Conservation (phyloP, 305 asterid species). For the Fraxinus velutina region DNA sequence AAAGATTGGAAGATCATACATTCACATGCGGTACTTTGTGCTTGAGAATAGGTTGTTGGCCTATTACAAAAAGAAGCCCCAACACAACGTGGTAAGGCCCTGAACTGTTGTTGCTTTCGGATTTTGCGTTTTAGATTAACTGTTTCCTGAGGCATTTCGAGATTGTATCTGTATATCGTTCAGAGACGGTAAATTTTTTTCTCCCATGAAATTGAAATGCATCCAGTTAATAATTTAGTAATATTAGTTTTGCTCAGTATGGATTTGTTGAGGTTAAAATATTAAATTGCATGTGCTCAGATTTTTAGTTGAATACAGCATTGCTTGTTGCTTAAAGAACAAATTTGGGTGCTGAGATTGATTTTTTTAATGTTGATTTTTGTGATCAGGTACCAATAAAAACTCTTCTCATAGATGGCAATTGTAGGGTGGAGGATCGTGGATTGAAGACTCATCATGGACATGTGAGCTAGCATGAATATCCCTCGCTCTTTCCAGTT, state of each 20-base stretch:
- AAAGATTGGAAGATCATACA: slow-evolving; percentile 84
- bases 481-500: slow-evolving; percentile 14
- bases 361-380: slow-evolving; percentile 11
- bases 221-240: neutral
- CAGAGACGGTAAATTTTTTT: neutral
- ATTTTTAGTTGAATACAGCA: neutral
- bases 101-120: neutral
- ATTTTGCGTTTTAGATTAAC: neutral
- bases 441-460: slow-evolving; percentile 98
- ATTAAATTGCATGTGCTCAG: neutral
- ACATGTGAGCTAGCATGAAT: slow-evolving; percentile 55
- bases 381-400: slow-evolving; percentile 72
- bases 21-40: slow-evolving; percentile 94
- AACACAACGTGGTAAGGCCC: slow-evolving; percentile 61
- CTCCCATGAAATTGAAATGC: neutral
- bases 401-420: slow-evolving; percentile 84
- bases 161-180: neutral
- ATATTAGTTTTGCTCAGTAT: neutral
- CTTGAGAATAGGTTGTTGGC: slow-evolving; percentile 78
- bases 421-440: slow-evolving; percentile 94
- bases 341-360: neutral
- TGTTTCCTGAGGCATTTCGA: neutral
- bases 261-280: neutral
- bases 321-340: neutral
- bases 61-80: slow-evolving; percentile 93